These are phyloP conservation scores for Pseudocercospora musae DNA, from an alignment of 2,329 filamentous ascomycete species.

Conservation along the genomic window DNA sequence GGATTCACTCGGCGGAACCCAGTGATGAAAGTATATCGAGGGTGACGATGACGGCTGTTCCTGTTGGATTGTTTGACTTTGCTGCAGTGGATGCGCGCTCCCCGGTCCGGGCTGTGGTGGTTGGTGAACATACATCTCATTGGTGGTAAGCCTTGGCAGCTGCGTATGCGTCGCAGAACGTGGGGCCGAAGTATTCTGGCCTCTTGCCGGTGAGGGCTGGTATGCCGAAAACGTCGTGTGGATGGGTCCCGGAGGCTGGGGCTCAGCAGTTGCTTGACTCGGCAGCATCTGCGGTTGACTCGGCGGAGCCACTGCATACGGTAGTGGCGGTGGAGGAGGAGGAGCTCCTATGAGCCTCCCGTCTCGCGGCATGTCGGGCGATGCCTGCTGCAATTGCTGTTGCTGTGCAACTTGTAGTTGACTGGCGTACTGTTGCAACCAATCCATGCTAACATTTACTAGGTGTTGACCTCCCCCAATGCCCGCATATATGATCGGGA, in stretches of 20 bases:
- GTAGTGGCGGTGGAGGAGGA: conserved; percentile 24
- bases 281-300: conserved; percentile 36
- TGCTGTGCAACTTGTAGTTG: conserved; percentile 40
- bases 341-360: conserved; percentile 40
- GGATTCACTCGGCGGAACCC: conserved; percentile 70
- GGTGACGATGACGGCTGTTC: conserved; percentile 65
- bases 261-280: conserved; percentile 37
- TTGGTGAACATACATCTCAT: conserved; percentile 50
- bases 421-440: conserved; percentile 49
- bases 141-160: conserved; percentile 51
- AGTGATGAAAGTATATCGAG: conserved; percentile 87
- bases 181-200: conserved; percentile 42
- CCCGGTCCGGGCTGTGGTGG: conserved; percentile 41
- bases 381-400: conserved; percentile 34
- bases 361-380: conserved; percentile 43
- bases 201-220: conserved; percentile 28
- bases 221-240: conserved; percentile 43
- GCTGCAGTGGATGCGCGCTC: conserved; percentile 42
- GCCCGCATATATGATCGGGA: conserved; percentile 54
- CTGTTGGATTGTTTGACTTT: conserved; percentile 53
- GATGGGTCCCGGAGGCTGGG: conserved; percentile 27
- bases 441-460: conserved; percentile 48
- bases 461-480: conserved; percentile 47
- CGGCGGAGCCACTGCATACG: conserved; percentile 25
- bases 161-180: conserved; percentile 46